Percentiles rank a stretch among this genome's conserved stretches.
Conservation (phyloP, 305 asterid genomes). For the Solanum chacoense region DNA sequence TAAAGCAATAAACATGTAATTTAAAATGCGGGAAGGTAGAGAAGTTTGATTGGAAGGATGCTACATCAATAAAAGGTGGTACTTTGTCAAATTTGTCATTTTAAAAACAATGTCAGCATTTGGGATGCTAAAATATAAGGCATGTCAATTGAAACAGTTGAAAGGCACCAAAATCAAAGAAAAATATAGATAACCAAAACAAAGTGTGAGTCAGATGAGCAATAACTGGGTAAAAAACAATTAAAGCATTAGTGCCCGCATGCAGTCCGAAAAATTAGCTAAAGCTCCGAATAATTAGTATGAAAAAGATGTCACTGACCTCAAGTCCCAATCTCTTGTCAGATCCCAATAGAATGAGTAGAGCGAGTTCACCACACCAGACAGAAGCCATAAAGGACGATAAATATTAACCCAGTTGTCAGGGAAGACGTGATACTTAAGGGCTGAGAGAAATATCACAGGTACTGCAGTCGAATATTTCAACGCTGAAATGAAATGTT, state of each 20-base stretch:
- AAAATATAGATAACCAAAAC: neutral
- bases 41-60: neutral
- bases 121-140: neutral
- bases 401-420: slow-evolving; percentile 63
- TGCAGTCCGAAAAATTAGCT: neutral
- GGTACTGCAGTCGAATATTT: slow-evolving; percentile 96
- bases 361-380: slow-evolving; percentile 69
- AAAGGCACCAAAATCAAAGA: neutral
- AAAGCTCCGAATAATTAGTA: neutral
- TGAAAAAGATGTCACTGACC: slow-evolving; percentile 29
- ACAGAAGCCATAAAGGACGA: slow-evolving; percentile 91
- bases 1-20: neutral
- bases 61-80: neutral
- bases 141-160: neutral
- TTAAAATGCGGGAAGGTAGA: neutral
- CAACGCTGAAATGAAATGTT: slow-evolving; percentile 60
- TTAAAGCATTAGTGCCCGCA: neutral
- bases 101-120: neutral
- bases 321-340: slow-evolving; percentile 92
- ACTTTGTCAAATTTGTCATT: neutral
- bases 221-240: neutral
- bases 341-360: slow-evolving; percentile 91
- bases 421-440: slow-evolving; percentile 84
- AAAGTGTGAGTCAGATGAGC: neutral
- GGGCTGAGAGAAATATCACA: slow-evolving; percentile 87